Conservation (phyloP, 2,329 filamentous ascomycete genomes). For the Trichoderma sp. region DNA sequence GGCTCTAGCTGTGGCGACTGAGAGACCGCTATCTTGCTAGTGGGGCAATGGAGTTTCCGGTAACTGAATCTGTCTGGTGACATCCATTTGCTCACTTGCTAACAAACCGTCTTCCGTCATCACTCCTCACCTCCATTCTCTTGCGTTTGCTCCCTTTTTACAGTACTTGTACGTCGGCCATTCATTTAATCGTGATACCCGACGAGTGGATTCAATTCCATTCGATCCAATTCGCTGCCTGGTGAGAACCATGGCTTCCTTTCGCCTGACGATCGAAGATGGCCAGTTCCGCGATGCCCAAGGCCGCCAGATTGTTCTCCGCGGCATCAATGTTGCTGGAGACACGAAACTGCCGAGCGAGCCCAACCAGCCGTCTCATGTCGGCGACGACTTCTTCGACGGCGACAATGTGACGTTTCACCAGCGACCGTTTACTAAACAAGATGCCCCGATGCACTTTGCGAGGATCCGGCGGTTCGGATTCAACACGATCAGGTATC, state of each 20-base stretch:
- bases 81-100: neutral
- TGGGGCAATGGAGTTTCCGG: neutral
- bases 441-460: constrained; percentile 85
- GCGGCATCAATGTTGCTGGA: constrained; percentile 90
- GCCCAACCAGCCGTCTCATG: constrained; percentile 78
- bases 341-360: constrained; percentile 85
- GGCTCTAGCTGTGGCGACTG: neutral
- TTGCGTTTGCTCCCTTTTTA: neutral
- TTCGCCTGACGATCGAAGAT: constrained; percentile 81
- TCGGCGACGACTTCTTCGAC: constrained; percentile 79
- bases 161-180: neutral
- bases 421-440: constrained; percentile 75
- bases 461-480: constrained; percentile 81
- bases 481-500: constrained; percentile 93
- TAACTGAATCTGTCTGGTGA: neutral
- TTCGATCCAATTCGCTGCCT: neutral
- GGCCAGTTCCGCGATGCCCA: constrained; percentile 77
- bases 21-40: constrained; percentile 2
- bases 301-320: constrained; percentile 80
- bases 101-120: neutral
- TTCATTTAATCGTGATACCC: neutral
- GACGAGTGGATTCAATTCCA: neutral
- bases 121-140: neutral
- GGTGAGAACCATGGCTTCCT: constrained; percentile 58
- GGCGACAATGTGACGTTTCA: constrained; percentile 90